Base-by-base conservation (phyloP, 129 eudicot species). In the Lactuca saligna region DNA sequence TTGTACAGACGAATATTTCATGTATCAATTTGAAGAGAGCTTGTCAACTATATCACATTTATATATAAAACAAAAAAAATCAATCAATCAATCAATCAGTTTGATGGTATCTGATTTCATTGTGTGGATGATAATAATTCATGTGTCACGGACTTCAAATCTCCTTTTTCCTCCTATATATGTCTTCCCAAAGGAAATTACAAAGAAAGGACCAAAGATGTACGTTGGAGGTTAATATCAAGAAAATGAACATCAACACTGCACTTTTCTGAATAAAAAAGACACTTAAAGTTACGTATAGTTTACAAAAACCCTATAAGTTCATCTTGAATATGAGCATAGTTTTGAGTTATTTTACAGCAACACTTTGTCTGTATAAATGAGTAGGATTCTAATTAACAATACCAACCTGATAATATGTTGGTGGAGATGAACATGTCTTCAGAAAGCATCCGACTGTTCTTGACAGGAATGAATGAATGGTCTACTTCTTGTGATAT, bases 331-430 rank as follows among this genome's bases (percentile, higher is more conserved):
- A 35, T 6, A n/a, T 46, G 51, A 46, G 51, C 51, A 46, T 46
- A 11, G 5, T 46, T 46, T 1, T 10, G 12, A 46, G 14, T 46
- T 46, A 46, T 46, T 11, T 46, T 11, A 46, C 15, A 46, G 4
- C 10, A 11, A 11, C 51, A 46, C 51, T 11, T 46, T 46, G 49
- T 42, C 3, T 46, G 51, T 46, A 46, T 46, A 3, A 46, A 39
- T 46, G 31, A 65, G 49, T 11, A 17, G 12, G 51, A 39, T 31
- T 7, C 29, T 15, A 7, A 3, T 4, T 35, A 53, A 7, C 8
- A 38, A 9, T 13, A 70, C 59, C 17, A 61, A 71, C 76, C 76
- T 71, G 37, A 46, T 33, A 34, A 46, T 33, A 34, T 33, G 60
- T 35, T 34, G 76, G 38, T 32, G 59, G 68, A 58, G 35, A 46